Percentiles rank a stretch among this genome's conserved stretches.
Conservation (phyloP, 1,139 yeast species). For the Saccharomyces hybrid region DNA sequence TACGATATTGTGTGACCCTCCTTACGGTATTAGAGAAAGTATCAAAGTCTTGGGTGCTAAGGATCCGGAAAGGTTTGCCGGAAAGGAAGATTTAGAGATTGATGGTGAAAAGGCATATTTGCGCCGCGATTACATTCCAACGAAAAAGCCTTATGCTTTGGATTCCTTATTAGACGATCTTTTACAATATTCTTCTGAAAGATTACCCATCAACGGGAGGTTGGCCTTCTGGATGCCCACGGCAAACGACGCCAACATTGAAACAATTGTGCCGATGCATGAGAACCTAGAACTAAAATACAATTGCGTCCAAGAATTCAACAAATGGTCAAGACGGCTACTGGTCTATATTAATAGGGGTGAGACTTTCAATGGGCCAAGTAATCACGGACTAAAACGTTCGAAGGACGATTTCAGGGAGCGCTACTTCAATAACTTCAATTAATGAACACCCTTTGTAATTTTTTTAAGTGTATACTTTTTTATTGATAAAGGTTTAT, state of each 20-base stretch:
- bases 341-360: conserved; percentile 73
- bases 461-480: neutral
- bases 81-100: conserved; percentile 61
- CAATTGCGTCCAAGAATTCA: conserved; percentile 78
- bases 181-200: conserved; percentile 59
- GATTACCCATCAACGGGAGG: conserved; percentile 69
- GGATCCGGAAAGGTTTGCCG: conserved; percentile 47
- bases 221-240: conserved; percentile 98
- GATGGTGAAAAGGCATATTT: conserved; percentile 75
- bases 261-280: conserved; percentile 74
- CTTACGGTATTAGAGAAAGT: conserved; percentile 96
- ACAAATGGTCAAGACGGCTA: conserved; percentile 86
- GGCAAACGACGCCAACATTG: conserved; percentile 74
- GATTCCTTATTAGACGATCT: conserved; percentile 71
- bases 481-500: too few relatives aligned
- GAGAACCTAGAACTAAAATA: conserved; percentile 60
- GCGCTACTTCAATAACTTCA: conserved; percentile 69
- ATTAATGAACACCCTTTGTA: conserved; percentile 4
- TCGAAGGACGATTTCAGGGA: conserved; percentile 54
- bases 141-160: conserved; percentile 84
- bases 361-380: conserved; percentile 48
- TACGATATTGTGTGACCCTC: conserved; percentile 93
- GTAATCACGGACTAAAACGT: conserved; percentile 37
- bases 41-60: conserved; percentile 86
- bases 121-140: conserved; percentile 79